Conservation (phyloP, 345 rosid genomes). For the Pseudoturritis turrita region DNA sequence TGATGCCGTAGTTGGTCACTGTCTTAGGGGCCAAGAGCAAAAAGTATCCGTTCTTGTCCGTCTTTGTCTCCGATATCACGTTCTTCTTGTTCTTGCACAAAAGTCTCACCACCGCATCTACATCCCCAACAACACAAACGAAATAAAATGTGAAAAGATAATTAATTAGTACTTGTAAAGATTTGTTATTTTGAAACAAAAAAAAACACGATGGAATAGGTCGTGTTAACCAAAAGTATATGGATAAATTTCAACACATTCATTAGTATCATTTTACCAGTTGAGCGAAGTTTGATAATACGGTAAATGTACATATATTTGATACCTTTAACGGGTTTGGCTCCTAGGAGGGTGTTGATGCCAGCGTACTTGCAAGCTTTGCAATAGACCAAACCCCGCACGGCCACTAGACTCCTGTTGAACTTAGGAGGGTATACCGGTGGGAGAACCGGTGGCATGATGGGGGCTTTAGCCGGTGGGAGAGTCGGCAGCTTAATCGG, state of each 20-base stretch:
- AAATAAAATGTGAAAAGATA: background rate
- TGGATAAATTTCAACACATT: too few relatives aligned
- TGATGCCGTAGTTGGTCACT: conserved; percentile 59
- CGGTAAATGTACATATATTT: background rate
- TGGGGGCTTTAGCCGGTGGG: too few relatives aligned
- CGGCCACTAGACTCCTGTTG: conserved; percentile 50
- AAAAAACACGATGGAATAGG: too few relatives aligned
- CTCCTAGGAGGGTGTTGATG: conserved; percentile 52
- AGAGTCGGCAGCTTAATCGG: conserved; percentile 32
- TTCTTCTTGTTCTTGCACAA: conserved; percentile 59
- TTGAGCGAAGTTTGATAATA: too few relatives aligned
- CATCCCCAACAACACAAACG: background rate
- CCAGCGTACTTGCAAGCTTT: conserved; percentile 80
- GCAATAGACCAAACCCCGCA: conserved; percentile 76
- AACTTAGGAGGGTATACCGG: conserved; percentile 33
- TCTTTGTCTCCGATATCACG: conserved; percentile 27
- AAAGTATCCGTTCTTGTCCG: conserved; percentile 84
- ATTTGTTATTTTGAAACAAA: background rate
- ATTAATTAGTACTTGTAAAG: too few relatives aligned
- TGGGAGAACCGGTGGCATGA: conserved; percentile 29
- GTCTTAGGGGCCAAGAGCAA: conserved; percentile 54
- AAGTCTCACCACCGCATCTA: conserved; percentile 70
- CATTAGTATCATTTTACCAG: too few relatives aligned
- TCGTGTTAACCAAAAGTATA: too few relatives aligned
- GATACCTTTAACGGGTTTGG: conserved; percentile 56